These are phyloP conservation scores for Acanthamoeba royreba DNA, from an alignment of 208 protist species.

Conservation along the genomic window DNA sequence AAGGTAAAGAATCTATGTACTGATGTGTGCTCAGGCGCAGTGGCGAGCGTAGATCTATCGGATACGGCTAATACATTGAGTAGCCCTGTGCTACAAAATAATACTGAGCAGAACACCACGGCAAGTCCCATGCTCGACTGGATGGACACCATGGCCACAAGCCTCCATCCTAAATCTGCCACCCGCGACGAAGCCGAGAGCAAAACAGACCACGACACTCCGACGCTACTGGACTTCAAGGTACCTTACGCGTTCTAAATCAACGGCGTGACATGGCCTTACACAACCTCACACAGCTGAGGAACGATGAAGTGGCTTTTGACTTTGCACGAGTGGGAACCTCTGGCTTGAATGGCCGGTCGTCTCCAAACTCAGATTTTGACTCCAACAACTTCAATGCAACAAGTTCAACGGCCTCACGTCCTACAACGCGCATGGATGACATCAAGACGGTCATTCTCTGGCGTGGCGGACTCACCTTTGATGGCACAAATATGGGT, in stretches of 20 bases:
- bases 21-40: too few species aligned
- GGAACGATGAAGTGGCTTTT: not conserved
- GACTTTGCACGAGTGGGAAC: not conserved
- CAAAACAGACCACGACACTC: not conserved
- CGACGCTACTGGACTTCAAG: not conserved
- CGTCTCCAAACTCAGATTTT: not conserved
- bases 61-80: not conserved
- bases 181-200: not conserved
- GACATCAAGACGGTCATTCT: constrained; percentile 29
- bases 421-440: not conserved
- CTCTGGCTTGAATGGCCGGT: not conserved
- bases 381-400: not conserved
- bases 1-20: not conserved
- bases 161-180: too few species aligned
- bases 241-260: too few species aligned
- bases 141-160: not conserved
- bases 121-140: not conserved
- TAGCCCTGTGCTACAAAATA: not conserved
- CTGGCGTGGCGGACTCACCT: not conserved
- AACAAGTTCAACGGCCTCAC: not conserved
- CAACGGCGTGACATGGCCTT: too few species aligned
- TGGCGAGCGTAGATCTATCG: not conserved
- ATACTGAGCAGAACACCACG: not conserved
- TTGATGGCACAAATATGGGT: not conserved
- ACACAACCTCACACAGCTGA: too few species aligned